These are phyloP conservation scores for Camellia japonica DNA, from an alignment of 148 eudicot species.

Conservation along the genomic window DNA sequence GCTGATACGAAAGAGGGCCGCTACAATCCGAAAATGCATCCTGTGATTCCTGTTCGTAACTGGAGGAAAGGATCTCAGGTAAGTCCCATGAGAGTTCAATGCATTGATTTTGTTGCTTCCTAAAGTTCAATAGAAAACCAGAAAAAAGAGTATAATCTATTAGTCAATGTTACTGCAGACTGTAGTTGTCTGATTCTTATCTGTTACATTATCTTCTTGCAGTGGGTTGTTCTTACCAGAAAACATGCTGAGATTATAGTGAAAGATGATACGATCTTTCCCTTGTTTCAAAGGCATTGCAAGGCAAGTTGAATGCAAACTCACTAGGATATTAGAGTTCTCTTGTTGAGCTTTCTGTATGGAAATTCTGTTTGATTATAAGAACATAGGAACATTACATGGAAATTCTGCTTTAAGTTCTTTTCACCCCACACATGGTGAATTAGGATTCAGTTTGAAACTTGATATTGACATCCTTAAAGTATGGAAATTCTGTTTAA, in stretches of 20 bases:
- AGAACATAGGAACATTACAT: neutral
- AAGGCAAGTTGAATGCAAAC: slow-evolving; percentile 48
- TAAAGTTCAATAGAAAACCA: neutral
- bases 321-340: neutral
- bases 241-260: slow-evolving; percentile 80
- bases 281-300: slow-evolving; percentile 79
- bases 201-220: slow-evolving; percentile 30
- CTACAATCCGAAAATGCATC: slow-evolving; percentile 91
- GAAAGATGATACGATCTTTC: slow-evolving; percentile 62
- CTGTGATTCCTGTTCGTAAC: slow-evolving; percentile 60
- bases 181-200: slow-evolving; percentile 16
- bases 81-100: neutral
- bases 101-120: neutral
- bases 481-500: neutral
- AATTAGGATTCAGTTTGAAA: neutral
- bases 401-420: neutral
- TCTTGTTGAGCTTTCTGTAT: slow-evolving; percentile 5
- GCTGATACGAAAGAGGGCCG: slow-evolving; percentile 83
- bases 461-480: neutral
- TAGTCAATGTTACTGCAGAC: neutral
- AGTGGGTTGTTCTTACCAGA: slow-evolving; percentile 89
- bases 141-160: neutral
- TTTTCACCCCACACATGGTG: neutral
- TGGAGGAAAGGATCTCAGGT: slow-evolving; percentile 99
- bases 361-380: neutral